Evolutionary conservation across 768 basidiomycete species (phyloP), one percentile per base, ranked within the genome.

Genomic region (Russula griseocarnosa): DNA sequence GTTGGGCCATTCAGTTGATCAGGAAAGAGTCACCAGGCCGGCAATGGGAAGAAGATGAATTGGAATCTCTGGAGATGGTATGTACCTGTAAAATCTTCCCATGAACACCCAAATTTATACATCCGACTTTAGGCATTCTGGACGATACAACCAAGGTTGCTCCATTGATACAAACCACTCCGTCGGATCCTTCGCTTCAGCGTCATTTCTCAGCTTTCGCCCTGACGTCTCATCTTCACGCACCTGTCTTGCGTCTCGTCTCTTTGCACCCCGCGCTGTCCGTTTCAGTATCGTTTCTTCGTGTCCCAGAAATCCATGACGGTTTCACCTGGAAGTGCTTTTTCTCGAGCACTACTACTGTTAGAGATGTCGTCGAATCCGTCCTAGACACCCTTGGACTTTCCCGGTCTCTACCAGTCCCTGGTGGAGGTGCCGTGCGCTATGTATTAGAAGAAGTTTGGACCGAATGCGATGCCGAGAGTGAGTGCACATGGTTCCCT

Each of bases 231-330:
- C 86, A 88, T 72, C 76, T 88, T 42, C 87, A 88, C 69, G 77
- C 77, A 3, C 86, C 91, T 11, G 74, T 79, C 3, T 73, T 93
- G 46, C 86, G 90, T 1, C 77, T 94, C 49, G 85, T 93, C 3
- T 88, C 88, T 6, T 77, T 86, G 3, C 83, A 92, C 68, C 81
- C 85, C 5, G 73, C 77, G 18, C 78, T 90, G n/a, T 78, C 79
- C 0, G 49, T 87, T 24, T 73, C 76, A 2, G 70, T 89, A 44
- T 70, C 77, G 0, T 88, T 91, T 73, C 73, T 81, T 49, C 84
- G 88, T 51, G 82, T 93, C 18, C 90, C 90, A 3, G 87, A 91
- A 72, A 83, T 93, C 62, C 82, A 86, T 56, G 92, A 93, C 69
- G 86, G 80, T 2, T 91, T 86, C 69, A 69, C 76, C 66, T 85